Base-by-base conservation (phyloP, 768 basidiomycete species). In the Mycena maculata region DNA sequence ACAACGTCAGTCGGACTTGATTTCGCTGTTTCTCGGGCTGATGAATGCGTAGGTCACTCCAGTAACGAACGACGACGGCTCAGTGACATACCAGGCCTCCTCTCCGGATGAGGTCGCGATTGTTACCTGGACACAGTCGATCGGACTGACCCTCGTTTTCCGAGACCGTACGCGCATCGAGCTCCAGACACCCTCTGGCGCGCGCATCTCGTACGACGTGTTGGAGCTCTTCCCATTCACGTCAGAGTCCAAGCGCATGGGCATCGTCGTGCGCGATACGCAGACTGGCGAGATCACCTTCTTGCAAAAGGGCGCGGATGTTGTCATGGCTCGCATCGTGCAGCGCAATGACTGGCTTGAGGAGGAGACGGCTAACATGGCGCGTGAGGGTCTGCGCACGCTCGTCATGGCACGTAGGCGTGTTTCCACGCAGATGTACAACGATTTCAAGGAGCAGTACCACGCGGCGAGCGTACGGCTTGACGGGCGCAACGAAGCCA, bases 41-140 rank as follows among this genome's bases (percentile, higher is more conserved):
- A 60, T 27, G n/a, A 48, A 15, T 38, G 45, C 1, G 18, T 69
- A 98, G 96, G 96, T 99, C 39, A 99, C 97, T 0, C 98, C 98
- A 2, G 94, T 97, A 4, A 88, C 85, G 18, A 97, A 98, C 75
- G 96, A 98, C 72, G 97, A 99, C 72, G 95, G 95, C 10, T 90
- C 90, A 2, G 88, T 98, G 41, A 98, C 97, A 0, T 99, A 99
- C 76, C 97, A 99, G 84, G 98, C 98, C 0, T 97, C 96, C 0
- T 99, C 98, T 1, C 98, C 98, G 0, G 98, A 99, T 74, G 98
- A 99, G 81, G 98, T 99, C 47, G 98, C 98, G 45, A 99, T 99
- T 71, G 97, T 99, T 39, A 91, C 90, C 66, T 99, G 95, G 95
- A 99, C 98, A 11, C 92, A 94, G 68, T 96, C 95, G 0, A 93